Percentiles rank a stretch among this genome's conserved stretches.
These are phyloP conservation scores for Cyberlindnera bimundalis DNA, from an alignment of 805 yeast genomes.

Conservation along the genomic window DNA sequence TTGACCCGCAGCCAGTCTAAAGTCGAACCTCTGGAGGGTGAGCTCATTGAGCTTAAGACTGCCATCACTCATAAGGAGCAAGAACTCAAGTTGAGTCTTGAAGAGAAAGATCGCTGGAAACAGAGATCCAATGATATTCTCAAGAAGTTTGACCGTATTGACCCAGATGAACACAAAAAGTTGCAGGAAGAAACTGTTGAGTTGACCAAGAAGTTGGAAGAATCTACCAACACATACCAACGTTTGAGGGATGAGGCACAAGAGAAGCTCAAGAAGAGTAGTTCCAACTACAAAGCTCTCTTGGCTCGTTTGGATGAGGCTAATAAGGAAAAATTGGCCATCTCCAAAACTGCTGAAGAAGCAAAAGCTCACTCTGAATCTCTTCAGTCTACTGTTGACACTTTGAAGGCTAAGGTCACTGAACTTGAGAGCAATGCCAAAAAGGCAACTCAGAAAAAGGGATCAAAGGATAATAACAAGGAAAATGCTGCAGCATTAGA, in stretches of 20 bases:
- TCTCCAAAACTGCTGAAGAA: conserved; percentile 9
- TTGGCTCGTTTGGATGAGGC: conserved; percentile 19
- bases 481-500: not conserved
- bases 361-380: conserved; percentile 4
- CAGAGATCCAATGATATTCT: conserved; percentile 45
- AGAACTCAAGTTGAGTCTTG: conserved; percentile 42
- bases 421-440: conserved; percentile 13
- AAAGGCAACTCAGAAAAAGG: conserved; percentile 2
- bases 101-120: conserved; percentile 61
- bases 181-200: conserved; percentile 32
- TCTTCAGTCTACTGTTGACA: conserved; percentile 16
- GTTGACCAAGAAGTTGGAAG: conserved; percentile 21
- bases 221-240: conserved; percentile 18
- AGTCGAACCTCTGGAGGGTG: conserved; percentile 44
- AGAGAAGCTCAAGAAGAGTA: conserved; percentile 25
- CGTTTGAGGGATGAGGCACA: conserved; percentile 27
- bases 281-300: conserved; percentile 23
- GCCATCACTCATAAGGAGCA: conserved; percentile 47
- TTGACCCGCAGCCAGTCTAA: conserved; percentile 31
- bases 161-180: conserved; percentile 42
- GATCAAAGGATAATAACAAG: not conserved
- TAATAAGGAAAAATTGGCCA: conserved; percentile 14
- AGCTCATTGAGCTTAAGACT: conserved; percentile 35
- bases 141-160: conserved; percentile 43
- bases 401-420: conserved; percentile 13